Conservation (phyloP, 495 filamentous ascomycete genomes). For the Penicillium cataractarum region DNA sequence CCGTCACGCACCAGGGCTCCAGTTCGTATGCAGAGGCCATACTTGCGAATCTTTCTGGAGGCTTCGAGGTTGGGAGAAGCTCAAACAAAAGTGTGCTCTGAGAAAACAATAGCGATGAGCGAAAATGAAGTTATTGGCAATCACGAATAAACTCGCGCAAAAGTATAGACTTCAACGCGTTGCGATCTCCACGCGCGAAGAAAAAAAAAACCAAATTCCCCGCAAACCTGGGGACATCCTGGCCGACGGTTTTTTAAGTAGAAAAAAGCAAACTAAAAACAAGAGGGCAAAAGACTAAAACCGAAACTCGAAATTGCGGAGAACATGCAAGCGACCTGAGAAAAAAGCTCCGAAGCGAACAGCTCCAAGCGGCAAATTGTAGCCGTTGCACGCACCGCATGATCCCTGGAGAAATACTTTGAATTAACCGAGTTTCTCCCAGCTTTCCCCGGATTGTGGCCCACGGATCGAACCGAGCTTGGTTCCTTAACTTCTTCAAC, state of each 20-base stretch:
- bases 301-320: conserved; percentile 20
- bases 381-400: conserved; percentile 5
- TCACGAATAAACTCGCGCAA: neutral
- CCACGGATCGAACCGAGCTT: conserved; percentile 14
- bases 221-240: conserved; percentile 26
- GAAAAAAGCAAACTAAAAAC: neutral
- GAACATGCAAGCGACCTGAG: conserved; percentile 11
- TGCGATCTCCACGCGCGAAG: neutral
- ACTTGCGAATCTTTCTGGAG: neutral
- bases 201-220: conserved; percentile 14
- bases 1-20: conserved; percentile 1
- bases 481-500: no score
- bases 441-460: conserved; percentile 27
- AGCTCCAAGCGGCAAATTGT: conserved; percentile 17
- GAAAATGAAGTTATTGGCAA: neutral
- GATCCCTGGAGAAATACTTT: neutral
- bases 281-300: neutral
- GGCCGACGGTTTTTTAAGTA: conserved; percentile 9
- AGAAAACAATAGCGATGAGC: no score
- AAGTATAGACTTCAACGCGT: neutral
- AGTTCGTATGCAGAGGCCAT: conserved; percentile 4
- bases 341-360: conserved; percentile 18
- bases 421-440: conserved; percentile 33
- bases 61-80: neutral
- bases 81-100: neutral